Percentiles rank a stretch among this genome's conserved stretches.
These are phyloP conservation scores for Ilyonectria sp. DNA, from an alignment of 2,329 filamentous ascomycete species.

Conservation along the genomic window DNA sequence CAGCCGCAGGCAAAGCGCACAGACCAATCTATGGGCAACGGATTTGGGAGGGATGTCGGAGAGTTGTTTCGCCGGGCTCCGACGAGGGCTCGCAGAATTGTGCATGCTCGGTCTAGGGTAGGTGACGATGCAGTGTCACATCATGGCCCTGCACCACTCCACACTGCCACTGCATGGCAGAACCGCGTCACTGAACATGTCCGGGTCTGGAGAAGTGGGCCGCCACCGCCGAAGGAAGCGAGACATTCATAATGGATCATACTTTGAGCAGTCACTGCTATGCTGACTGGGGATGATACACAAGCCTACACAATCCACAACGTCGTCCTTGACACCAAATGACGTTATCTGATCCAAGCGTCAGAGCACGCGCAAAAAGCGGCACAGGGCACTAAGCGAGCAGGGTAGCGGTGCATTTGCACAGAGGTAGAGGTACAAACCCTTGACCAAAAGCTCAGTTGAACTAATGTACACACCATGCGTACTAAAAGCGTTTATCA, in stretches of 20 bases:
- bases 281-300: neutral
- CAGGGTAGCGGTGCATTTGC: constrained; percentile 14
- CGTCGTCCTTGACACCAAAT: constrained; percentile 33
- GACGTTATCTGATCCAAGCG: constrained; percentile 41
- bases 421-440: too few species aligned
- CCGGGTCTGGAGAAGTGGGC: too few species aligned
- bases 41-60: constrained; percentile 31
- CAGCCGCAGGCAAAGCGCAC: constrained; percentile 47
- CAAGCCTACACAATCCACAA: neutral
- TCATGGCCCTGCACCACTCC: too few species aligned
- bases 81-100: neutral
- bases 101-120: constrained; percentile 37
- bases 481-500: too few species aligned
- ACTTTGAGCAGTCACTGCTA: neutral
- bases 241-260: too few species aligned
- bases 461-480: too few species aligned
- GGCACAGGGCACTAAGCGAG: constrained; percentile 39
- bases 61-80: constrained; percentile 40
- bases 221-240: too few species aligned
- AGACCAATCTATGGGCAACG: constrained; percentile 39
- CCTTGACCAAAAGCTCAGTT: too few species aligned
- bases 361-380: constrained; percentile 41
- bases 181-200: too few species aligned
- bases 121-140: neutral
- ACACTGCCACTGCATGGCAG: too few species aligned